These are phyloP conservation scores for Capsaspora owczarzaki DNA, from an alignment of 78 protist species.

Conservation along the genomic window DNA sequence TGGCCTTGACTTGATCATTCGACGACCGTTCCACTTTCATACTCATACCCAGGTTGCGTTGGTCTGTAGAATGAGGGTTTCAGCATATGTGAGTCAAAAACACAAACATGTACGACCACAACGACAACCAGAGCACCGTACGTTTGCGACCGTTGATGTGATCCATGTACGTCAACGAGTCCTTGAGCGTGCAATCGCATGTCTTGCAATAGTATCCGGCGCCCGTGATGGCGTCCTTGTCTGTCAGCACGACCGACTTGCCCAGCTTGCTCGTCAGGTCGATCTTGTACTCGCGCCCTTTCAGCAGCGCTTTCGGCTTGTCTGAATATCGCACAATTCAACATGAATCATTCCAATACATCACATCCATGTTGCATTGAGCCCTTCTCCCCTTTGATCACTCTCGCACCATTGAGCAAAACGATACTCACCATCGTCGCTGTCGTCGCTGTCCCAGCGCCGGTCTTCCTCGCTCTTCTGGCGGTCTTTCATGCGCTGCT, in stretches of 20 bases:
- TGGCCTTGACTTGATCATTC: not conserved
- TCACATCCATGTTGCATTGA: too few relatives aligned
- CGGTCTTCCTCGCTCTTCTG: too few relatives aligned
- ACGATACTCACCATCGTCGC: too few relatives aligned
- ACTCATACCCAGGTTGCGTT: conserved; percentile 22
- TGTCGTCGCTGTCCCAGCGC: too few relatives aligned
- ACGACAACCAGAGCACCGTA: not conserved
- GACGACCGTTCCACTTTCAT: conserved; percentile 26
- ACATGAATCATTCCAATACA: too few relatives aligned
- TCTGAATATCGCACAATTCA: too few relatives aligned
- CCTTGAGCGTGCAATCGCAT: conserved; percentile 29
- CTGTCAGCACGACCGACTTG: not conserved
- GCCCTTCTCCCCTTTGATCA: too few relatives aligned
- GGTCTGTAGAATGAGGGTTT: not conserved
- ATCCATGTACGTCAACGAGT: conserved; percentile 30
- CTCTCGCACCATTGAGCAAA: too few relatives aligned
- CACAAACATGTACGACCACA: not conserved
- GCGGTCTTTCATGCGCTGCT: too few relatives aligned
- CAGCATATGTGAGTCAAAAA: not conserved
- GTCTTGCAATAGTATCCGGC: conserved; percentile 35
- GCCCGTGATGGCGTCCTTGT: conserved; percentile 14
- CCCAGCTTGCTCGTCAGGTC: not conserved
- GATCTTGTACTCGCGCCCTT: too few relatives aligned
- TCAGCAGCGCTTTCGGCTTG: too few relatives aligned
- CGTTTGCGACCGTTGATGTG: conserved; percentile 41